Evolutionary conservation across 345 rosid genomes (phyloP), one percentile per base, ranked within the genome.

Genomic region (Aethionema arabicum): DNA sequence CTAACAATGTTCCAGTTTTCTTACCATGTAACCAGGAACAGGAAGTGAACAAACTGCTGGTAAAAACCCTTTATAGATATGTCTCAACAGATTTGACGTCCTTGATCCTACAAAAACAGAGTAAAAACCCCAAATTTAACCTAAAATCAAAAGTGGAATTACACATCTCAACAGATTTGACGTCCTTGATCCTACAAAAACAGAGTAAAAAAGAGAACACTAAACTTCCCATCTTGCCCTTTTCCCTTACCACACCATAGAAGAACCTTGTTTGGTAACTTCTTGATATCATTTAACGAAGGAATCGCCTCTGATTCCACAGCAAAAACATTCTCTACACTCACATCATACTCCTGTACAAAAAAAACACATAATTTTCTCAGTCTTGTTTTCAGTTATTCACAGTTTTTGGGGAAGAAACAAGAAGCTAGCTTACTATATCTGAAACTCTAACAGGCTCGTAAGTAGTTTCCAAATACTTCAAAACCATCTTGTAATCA

Each of bases 11-110:
- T n/a, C n/a, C n/a, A n/a, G 27, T 21, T 21, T 21, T 8, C 8
- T 40, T 77, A 87, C 95, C 97, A 87, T 89, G 43, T 87, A 83
- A 48, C 90, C 91, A 0, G 96, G 96, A 12, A 80, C 88, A 0
- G 91, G 92, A 48, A 90, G 85, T 41, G 88, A 78, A 61, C 96
- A 87, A 14, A 69, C 74, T 0, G 95, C 82, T 0, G 96, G 95
- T 61, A 83, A 51, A 61, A 93, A 83, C 8, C 96, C 97, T 54
- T 87, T 77, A 12, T 82, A 78, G 57, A 90, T 41, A 65, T 87
- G 92, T 76, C 95, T 78, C 41, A 83, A 10, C 12, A 84, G 58
- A 73, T 82, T 84, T 0, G 89, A 87, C 57, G 84, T 82, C 49
- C 84, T 64, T 9, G 85, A 69, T 12, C 97, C 91, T 84, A 36